phyloP scores from a whole-genome alignment of 768 basidiomycete genomes.

The Boletus edulis region DNA sequence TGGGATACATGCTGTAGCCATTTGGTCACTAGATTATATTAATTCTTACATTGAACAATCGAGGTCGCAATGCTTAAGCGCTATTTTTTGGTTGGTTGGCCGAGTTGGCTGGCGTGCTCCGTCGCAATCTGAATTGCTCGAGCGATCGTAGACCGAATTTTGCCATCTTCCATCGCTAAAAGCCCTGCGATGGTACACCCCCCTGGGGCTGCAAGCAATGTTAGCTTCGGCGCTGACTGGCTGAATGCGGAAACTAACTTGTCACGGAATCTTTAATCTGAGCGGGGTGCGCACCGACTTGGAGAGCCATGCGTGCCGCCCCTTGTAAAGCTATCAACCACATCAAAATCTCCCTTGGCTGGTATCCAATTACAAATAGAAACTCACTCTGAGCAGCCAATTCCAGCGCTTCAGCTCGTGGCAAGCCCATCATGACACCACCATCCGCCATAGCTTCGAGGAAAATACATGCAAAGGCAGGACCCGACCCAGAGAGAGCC shows the following conservation, averaged over 20 bases:
- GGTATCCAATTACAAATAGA: background rate
- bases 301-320: slow-evolving; percentile 91
- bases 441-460: slow-evolving; percentile 99
- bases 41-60: background rate
- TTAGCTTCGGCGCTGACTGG: background rate
- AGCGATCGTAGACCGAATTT: slow-evolving; percentile 91
- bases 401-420: slow-evolving; percentile 89
- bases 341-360: background rate
- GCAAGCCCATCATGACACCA: slow-evolving; percentile 99
- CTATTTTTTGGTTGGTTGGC: slow-evolving; percentile 62
- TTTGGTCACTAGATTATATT: background rate
- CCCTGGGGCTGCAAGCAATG: slow-evolving; percentile 72
- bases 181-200: slow-evolving; percentile 99
- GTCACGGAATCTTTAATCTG: slow-evolving; percentile 97
- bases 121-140: slow-evolving; percentile 93
- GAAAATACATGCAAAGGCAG: slow-evolving; percentile 95
- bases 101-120: slow-evolving; percentile 81
- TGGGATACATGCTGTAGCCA: slow-evolving; percentile 25
- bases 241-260: slow-evolving; percentile 50
- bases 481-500: slow-evolving; percentile 92
- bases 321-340: slow-evolving; percentile 79
- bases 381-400: slow-evolving; percentile 89
- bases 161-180: slow-evolving; percentile 90
- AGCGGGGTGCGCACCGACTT: slow-evolving; percentile 88
- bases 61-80: background rate